phyloP scores from a whole-genome alignment of 2,329 filamentous ascomycete species.

The Fusarium sp. region DNA sequence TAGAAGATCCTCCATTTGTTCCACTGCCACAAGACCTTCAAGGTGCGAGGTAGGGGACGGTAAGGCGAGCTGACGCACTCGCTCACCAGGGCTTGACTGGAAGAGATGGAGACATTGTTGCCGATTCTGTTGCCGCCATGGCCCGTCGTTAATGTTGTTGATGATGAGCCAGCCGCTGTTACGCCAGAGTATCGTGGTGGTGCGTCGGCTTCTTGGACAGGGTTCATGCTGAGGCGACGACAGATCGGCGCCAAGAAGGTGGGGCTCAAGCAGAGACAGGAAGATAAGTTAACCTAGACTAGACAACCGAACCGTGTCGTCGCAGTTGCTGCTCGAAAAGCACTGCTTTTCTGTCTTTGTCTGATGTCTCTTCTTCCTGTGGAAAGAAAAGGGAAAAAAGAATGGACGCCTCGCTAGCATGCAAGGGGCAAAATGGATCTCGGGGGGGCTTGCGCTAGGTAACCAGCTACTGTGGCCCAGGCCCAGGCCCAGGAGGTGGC shows the following conservation, averaged over 20 bases:
- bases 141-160: not conserved
- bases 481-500: too few relatives aligned
- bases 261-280: not conserved
- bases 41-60: constrained; percentile 23
- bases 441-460: too few relatives aligned
- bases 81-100: constrained; percentile 39
- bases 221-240: constrained; percentile 21
- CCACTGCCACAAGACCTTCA: constrained; percentile 43
- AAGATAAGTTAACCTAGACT: not conserved
- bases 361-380: constrained; percentile 10
- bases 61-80: constrained; percentile 34
- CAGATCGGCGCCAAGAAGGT: not conserved
- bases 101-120: constrained; percentile 36
- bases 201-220: constrained; percentile 11
- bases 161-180: constrained; percentile 27
- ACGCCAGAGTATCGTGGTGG: constrained; percentile 1
- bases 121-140: constrained; percentile 28
- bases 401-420: too few relatives aligned
- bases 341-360: not conserved
- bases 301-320: constrained; percentile 9
- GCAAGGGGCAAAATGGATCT: too few relatives aligned
- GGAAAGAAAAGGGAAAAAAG: not conserved
- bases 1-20: constrained; percentile 39
- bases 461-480: too few relatives aligned
- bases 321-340: constrained; percentile 14